Evolutionary conservation across 164 flowering plant species (phyloP).

Genomic region (Litsea cubeba): DNA sequence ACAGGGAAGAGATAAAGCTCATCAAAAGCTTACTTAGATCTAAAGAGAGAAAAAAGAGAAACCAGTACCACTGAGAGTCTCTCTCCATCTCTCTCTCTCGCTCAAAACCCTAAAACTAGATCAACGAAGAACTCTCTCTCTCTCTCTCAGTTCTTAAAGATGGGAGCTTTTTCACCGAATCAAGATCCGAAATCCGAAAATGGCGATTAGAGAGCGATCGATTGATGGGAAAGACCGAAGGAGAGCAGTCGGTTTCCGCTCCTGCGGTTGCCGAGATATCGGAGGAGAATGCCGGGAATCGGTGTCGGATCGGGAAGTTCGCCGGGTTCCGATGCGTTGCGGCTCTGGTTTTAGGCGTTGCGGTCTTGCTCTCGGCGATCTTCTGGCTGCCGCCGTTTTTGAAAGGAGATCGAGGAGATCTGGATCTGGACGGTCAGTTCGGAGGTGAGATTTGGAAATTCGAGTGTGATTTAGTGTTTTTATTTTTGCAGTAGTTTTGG

Average conservation of each 20-base stretch:
- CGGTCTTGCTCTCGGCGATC: conserved; percentile 59
- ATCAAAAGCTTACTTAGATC: no score
- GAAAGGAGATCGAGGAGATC: conserved; percentile 40
- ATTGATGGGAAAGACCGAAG: conserved; percentile 40
- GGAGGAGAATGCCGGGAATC: conserved; percentile 18
- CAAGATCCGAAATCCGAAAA: background rate
- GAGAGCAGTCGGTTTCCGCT: conserved; percentile 23
- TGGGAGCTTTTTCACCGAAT: background rate
- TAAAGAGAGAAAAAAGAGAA: no score
- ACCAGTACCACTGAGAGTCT: background rate
- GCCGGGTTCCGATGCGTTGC: conserved; percentile 48
- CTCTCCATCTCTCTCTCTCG: background rate
- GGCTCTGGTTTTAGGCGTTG: conserved; percentile 46
- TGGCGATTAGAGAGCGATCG: background rate
- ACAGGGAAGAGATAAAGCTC: no score
- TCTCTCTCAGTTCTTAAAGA: background rate
- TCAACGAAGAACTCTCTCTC: background rate
- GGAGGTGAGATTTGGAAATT: conserved; percentile 31
- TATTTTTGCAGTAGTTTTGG: background rate
- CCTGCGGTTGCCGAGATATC: conserved; percentile 11
- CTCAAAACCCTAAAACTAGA: background rate
- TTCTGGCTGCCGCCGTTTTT: conserved; percentile 77
- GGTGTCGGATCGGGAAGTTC: conserved; percentile 21
- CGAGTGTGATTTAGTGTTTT: background rate
- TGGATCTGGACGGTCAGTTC: conserved; percentile 45